These are phyloP conservation scores for Hyphopichia pseudoburtonii DNA, from an alignment of 1,139 yeast species.

Conservation along the genomic window DNA sequence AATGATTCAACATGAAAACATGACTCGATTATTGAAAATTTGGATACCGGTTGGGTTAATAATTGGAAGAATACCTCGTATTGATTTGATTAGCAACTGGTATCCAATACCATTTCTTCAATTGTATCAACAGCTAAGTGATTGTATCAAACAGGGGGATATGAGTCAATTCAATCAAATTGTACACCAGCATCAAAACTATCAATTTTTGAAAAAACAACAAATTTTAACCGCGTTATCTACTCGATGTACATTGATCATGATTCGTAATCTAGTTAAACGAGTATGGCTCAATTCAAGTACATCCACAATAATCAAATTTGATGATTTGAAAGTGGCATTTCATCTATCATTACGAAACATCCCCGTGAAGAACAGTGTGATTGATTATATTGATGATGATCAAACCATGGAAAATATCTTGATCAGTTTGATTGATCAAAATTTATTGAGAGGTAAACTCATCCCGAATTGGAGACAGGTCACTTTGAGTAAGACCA, in stretches of 20 bases:
- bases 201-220: slow-evolving; percentile 34
- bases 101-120: too few species aligned
- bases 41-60: slow-evolving; percentile 59
- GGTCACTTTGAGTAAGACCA: slow-evolving; percentile 49
- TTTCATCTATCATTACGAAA: slow-evolving; percentile 14
- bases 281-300: slow-evolving; percentile 33
- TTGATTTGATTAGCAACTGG: too few species aligned
- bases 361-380: background rate
- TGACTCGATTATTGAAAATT: slow-evolving; percentile 45
- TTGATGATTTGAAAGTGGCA: slow-evolving; percentile 25
- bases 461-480: slow-evolving; percentile 43
- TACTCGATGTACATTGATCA: slow-evolving; percentile 37
- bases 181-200: slow-evolving; percentile 24
- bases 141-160: slow-evolving; percentile 41
- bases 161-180: slow-evolving; percentile 28
- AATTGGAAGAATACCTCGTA: slow-evolving; percentile 51
- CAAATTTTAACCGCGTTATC: slow-evolving; percentile 30
- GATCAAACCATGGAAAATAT: slow-evolving; percentile 46
- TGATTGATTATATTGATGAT: slow-evolving; percentile 15
- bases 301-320: slow-evolving; percentile 28
- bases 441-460: slow-evolving; percentile 54
- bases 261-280: slow-evolving; percentile 46
- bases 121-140: slow-evolving; percentile 37
- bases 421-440: slow-evolving; percentile 50
- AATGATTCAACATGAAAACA: slow-evolving; percentile 22